These are phyloP conservation scores for Apiospora kogelbergensis DNA, from an alignment of 2,329 filamentous ascomycete species.

Conservation along the genomic window DNA sequence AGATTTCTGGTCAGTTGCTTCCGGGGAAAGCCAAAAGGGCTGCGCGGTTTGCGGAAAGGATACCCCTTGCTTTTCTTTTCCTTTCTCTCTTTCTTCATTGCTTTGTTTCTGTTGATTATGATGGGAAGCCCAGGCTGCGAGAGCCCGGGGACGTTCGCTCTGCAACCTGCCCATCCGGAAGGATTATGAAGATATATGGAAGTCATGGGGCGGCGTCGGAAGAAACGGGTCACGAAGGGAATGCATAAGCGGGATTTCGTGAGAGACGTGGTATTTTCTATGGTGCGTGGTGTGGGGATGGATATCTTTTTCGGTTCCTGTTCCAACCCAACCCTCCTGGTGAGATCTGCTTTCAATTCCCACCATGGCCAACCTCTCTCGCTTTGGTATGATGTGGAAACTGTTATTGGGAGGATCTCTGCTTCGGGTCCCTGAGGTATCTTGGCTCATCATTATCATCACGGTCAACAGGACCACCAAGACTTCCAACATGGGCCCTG, in stretches of 20 bases:
- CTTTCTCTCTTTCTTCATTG: background rate
- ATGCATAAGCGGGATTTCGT: background rate
- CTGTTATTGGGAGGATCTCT: background rate
- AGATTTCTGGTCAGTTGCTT: background rate
- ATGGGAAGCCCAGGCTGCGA: background rate
- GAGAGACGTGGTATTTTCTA: background rate
- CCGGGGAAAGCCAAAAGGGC: background rate
- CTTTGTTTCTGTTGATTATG: no score
- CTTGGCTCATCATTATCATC: background rate
- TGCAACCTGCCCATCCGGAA: background rate
- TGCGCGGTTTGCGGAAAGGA: conserved; percentile 7
- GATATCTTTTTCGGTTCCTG: conserved; percentile 1
- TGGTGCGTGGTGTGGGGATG: background rate
- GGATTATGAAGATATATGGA: background rate
- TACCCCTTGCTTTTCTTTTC: conserved; percentile 5
- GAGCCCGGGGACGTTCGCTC: background rate
- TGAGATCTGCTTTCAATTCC: conserved; percentile 1
- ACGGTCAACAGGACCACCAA: background rate
- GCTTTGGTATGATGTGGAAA: conserved; percentile 6
- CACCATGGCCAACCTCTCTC: background rate
- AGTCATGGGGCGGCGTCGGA: background rate
- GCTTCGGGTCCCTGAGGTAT: background rate
- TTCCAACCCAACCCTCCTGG: conserved; percentile 1
- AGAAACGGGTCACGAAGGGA: background rate
- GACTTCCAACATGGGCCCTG: background rate